Evolutionary conservation across 768 basidiomycete genomes (phyloP).

Genomic region (Hericium rajendrae): DNA sequence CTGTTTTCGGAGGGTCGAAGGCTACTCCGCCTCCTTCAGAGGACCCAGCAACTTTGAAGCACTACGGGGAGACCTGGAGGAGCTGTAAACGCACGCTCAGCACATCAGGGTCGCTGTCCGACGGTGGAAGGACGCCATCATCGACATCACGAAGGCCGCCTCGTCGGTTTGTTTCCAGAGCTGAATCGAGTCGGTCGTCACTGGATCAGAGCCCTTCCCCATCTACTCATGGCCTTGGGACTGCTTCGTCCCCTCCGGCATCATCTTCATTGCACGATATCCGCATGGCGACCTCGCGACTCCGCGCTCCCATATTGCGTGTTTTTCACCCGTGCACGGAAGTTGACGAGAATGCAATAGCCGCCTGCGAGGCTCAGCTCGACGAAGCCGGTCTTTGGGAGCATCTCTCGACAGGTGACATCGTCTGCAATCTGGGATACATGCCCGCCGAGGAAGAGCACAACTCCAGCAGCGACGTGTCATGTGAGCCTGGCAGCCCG

Average conservation of each 20-base stretch:
- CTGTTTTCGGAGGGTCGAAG: constrained; percentile 29
- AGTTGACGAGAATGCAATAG: constrained; percentile 38
- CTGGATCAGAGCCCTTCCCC: constrained; percentile 19
- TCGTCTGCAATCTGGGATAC: constrained; percentile 76
- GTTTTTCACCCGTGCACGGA: constrained; percentile 64
- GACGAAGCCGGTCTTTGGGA: constrained; percentile 60
- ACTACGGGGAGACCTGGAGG: constrained; percentile 44
- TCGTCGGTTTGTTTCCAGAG: neutral
- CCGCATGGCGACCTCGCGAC: constrained; percentile 43
- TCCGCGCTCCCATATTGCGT: constrained; percentile 63
- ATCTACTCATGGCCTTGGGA: neutral
- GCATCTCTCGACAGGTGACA: constrained; percentile 67
- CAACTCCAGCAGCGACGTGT: constrained; percentile 9
- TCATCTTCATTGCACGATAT: constrained; percentile 48
- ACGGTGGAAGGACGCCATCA: neutral
- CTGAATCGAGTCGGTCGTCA: constrained; percentile 9
- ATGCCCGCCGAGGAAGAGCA: constrained; percentile 35
- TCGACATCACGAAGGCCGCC: neutral
- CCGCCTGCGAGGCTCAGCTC: constrained; percentile 60
- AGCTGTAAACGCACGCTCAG: constrained; percentile 15
- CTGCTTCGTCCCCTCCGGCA: constrained; percentile 17
- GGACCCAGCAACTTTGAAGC: constrained; percentile 35
- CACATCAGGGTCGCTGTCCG: neutral
- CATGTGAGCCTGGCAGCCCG: constrained; percentile 10
- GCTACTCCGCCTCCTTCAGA: constrained; percentile 35